A percentile compares a stretch with the other conserved stretches of the same genome.
These are phyloP conservation scores for Aureobasidium uvarum DNA, from an alignment of 2,329 filamentous ascomycete species.

Conservation along the genomic window DNA sequence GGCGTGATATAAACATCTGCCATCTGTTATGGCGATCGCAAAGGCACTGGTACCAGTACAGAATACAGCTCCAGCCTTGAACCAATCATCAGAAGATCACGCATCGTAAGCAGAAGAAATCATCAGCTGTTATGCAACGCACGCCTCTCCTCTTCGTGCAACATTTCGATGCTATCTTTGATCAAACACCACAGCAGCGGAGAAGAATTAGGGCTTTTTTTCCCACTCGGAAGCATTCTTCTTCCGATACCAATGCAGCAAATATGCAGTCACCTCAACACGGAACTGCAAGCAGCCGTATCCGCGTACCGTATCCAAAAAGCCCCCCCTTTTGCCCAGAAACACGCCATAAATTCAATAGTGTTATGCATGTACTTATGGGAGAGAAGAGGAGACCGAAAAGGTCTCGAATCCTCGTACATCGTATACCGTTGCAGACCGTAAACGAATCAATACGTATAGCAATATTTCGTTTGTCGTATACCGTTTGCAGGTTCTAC, in stretches of 20 bases:
- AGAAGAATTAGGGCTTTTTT: background rate
- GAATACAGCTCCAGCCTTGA: background rate
- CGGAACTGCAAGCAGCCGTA: conserved; percentile 6
- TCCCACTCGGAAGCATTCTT: background rate
- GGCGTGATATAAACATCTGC: background rate
- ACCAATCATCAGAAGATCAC: background rate
- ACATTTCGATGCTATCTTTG: background rate
- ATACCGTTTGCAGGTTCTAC: background rate
- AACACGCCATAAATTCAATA: conserved; percentile 1
- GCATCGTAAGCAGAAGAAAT: background rate
- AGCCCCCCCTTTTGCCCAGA: background rate
- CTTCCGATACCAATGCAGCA: background rate
- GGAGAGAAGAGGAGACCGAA: background rate
- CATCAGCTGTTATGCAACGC: background rate
- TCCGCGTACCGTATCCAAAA: background rate
- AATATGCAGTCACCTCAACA: background rate
- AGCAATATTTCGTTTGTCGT: background rate
- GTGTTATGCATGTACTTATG: conserved; percentile 3
- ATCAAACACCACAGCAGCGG: too few relatives aligned
- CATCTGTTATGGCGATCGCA: background rate
- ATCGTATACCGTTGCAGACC: background rate
- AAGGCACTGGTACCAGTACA: background rate
- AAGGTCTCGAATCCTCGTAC: background rate
- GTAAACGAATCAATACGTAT: background rate
- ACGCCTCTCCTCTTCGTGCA: background rate